Evolutionary conservation across 495 filamentous ascomycete genomes (phyloP), one percentile per base, ranked within the genome.

Genomic region (Penicillium turbatum): DNA sequence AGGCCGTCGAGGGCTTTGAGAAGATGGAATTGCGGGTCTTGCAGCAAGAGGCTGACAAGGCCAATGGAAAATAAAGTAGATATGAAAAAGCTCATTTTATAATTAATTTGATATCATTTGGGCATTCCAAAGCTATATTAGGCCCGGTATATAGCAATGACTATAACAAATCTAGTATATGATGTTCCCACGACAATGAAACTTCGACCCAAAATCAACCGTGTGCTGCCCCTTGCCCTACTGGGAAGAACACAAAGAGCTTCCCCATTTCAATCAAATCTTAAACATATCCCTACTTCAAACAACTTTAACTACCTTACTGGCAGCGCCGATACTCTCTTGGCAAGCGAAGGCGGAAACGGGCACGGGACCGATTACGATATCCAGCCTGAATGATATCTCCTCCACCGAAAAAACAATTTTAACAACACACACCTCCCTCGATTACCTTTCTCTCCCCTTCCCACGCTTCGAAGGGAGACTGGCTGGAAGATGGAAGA

Each of bases 1-100:
- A 76, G 40, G 86, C 88, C 13, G 64, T 97, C 42, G 79, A 82
- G 47, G 88, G 84, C 16, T 93, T 98, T 70, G 83, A 84, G 68
- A 75, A 83, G 73, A 86, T 91, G 80, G 93, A 97, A 77, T 63
- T 68, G 56, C 67, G 71, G 61, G 80, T 91, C 17, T 66, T 96
- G 70, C 61, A 66, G 62, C 51, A 68, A 45, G 70, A 62, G 38
- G 55, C 38, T 13, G 36, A 32, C 2, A 40, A 51, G n/a, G 38
- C 15, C 19, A 26, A 42, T 65, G 46, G 16, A 37, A 38, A 40
- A 17, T 43, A 49, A 39, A n/a, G 26, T 37, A 27, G 32, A 34
- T 10, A 30, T 44, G 16, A 12, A 30, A 30, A 44, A 5, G 1
- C 24, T 26, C 0, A 12, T 3, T 5, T 30, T 44, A 30, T 7